phyloP scores from a whole-genome alignment of 2,329 filamentous ascomycete species.

The Penicillium italicum region DNA sequence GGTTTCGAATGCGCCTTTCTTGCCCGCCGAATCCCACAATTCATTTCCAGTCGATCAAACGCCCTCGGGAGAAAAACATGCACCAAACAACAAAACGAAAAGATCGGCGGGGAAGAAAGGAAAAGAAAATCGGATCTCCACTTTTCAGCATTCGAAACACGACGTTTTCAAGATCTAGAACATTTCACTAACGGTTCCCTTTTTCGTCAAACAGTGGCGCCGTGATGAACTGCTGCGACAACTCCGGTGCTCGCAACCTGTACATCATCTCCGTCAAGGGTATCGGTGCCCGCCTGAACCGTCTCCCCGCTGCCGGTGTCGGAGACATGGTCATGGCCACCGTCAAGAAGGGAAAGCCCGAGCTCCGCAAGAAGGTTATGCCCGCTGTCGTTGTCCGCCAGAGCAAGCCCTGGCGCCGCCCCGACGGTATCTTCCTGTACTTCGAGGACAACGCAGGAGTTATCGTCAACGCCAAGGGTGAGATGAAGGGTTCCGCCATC shows the following conservation, averaged over 20 bases:
- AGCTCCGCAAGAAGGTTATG: slow-evolving; percentile 99
- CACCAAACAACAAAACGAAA: background rate
- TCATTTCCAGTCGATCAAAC: slow-evolving; percentile 12
- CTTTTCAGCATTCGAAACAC: slow-evolving; percentile 13
- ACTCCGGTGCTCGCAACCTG: slow-evolving; percentile 96
- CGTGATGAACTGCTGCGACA: slow-evolving; percentile 99
- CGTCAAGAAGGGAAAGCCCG: slow-evolving; percentile 99
- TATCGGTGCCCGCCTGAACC: slow-evolving; percentile 95
- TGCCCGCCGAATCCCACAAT: slow-evolving; percentile 10
- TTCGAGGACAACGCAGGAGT: slow-evolving; percentile 99
- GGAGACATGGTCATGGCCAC: slow-evolving; percentile 99
- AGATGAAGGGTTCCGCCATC: slow-evolving; percentile 99
- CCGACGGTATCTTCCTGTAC: slow-evolving; percentile 98
- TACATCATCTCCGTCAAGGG: slow-evolving; percentile 99
- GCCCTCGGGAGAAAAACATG: background rate
- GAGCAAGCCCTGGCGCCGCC: slow-evolving; percentile 98
- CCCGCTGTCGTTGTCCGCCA: slow-evolving; percentile 98
- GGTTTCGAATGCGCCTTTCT: slow-evolving; percentile 10
- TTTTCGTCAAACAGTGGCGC: slow-evolving; percentile 65
- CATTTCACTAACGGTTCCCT: slow-evolving; percentile 20
- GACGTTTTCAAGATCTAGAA: slow-evolving; percentile 19
- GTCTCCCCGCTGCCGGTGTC: slow-evolving; percentile 93
- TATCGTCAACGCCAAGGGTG: slow-evolving; percentile 99
- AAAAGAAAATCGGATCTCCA: slow-evolving; percentile 3
- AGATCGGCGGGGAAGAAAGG: slow-evolving; percentile 7